Percentiles rank a stretch among this genome's conserved stretches.
Evolutionary conservation across 2,329 filamentous ascomycete species (phyloP).

Genomic region (Colletotrichum zoysiae): DNA sequence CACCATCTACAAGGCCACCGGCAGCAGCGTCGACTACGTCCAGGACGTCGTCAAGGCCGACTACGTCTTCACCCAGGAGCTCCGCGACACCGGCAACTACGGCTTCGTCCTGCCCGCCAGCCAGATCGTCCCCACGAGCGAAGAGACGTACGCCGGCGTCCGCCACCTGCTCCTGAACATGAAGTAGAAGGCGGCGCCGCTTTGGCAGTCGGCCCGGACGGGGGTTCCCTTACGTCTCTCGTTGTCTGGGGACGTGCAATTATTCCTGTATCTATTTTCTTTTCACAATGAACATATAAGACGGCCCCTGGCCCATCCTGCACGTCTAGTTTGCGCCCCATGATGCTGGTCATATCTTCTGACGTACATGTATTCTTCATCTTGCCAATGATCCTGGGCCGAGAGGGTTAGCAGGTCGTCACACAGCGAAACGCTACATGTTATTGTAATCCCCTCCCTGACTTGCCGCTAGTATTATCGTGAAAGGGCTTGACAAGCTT

Average conservation of each 20-base stretch:
- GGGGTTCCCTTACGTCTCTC: too few species aligned
- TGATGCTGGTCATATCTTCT: background rate
- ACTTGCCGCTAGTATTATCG: too few species aligned
- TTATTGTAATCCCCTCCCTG: too few species aligned
- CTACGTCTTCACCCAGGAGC: constrained; percentile 56
- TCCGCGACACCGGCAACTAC: constrained; percentile 52
- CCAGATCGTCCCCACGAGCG: constrained; percentile 58
- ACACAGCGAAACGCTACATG: too few species aligned
- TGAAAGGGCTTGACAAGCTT: background rate
- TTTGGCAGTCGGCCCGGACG: too few species aligned
- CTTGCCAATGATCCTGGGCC: background rate
- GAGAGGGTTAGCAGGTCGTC: background rate
- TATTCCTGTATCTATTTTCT: background rate
- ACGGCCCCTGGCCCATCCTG: too few species aligned
- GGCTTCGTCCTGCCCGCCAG: constrained; percentile 59
- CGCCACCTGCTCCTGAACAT: constrained; percentile 68
- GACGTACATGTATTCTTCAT: background rate
- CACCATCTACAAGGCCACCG: constrained; percentile 70
- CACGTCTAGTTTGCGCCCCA: background rate
- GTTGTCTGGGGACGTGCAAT: background rate
- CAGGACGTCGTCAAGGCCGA: constrained; percentile 57
- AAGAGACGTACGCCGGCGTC: constrained; percentile 63
- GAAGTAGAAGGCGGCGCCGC: constrained; percentile 44
- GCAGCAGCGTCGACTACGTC: constrained; percentile 60
- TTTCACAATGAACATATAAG: background rate